Percentiles rank a stretch among this genome's conserved stretches.
These are phyloP conservation scores for Pichia eremophila DNA, from an alignment of 805 yeast species.

Conservation along the genomic window DNA sequence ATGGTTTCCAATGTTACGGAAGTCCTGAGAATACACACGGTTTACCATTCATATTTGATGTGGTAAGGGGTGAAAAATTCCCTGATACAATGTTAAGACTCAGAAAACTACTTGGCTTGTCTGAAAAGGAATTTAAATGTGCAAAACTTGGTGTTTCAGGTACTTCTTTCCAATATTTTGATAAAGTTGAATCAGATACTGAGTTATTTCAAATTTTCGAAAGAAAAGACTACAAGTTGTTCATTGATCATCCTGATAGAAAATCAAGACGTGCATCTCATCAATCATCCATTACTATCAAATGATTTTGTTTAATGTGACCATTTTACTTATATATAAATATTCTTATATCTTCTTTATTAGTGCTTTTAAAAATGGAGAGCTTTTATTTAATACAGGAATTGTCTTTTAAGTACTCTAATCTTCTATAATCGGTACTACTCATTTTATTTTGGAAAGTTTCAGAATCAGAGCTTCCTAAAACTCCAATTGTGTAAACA, in stretches of 20 bases:
- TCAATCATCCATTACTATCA: conserved; percentile 54
- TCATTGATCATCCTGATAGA: conserved; percentile 84
- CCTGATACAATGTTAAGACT: conserved; percentile 56
- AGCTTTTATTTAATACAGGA: too few relatives aligned
- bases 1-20: conserved; percentile 71
- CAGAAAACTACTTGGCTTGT: conserved; percentile 61
- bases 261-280: conserved; percentile 43
- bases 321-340: too few relatives aligned
- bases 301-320: conserved; percentile 17
- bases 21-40: conserved; percentile 63
- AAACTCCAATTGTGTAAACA: conserved; percentile 48
- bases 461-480: conserved; percentile 44
- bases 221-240: conserved; percentile 34
- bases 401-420: conserved; percentile 18
- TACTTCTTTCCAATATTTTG: conserved; percentile 26
- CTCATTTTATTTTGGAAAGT: conserved; percentile 66
- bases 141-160: conserved; percentile 55
- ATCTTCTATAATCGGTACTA: conserved; percentile 66
- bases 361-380: too few relatives aligned
- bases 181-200: conserved; percentile 43
- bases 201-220: conserved; percentile 39
- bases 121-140: conserved; percentile 71
- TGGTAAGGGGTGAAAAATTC: conserved; percentile 59
- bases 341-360: too few relatives aligned
- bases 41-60: conserved; percentile 73